Base-by-base conservation (phyloP, 768 basidiomycete species). In the Boletus insuetus region DNA sequence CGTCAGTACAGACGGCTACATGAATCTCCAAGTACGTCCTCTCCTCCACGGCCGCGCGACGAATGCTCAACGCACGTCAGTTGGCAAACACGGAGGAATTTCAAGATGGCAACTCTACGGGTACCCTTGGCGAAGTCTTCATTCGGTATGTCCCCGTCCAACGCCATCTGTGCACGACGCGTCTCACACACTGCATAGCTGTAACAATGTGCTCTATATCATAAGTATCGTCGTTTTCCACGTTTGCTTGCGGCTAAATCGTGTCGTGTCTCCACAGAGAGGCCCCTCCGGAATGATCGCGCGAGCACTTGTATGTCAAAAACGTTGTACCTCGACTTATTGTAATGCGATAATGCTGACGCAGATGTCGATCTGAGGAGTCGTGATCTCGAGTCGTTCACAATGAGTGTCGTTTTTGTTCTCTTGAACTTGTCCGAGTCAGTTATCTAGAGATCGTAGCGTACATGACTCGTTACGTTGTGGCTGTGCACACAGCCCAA, bases 51-150 rank as follows among this genome's bases (percentile, higher is more conserved):
- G n/a, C n/a, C 14, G 34, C 22, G 17, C 6, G 38, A 29, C 11
- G 35, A 31, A 31, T 5, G 41, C 55, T 13, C 14, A 19, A 3
- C 24, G 7, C 31, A 53, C 48, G 46, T 5, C 37, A 99, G 96
- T 80, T 99, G 49, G 96, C 95, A n/a, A 98, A 98, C 72, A 95
- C 97, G 3, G 97, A 98, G 72, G 97, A 99, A 71, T 96, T 89
- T 64, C 94, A 98, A 71, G 91, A 97, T 63, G 96, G 94, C 22
- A 83, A 91, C 72, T 95, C 93, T 9, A 97, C 91, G 58, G 97
- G 97, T 34, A 87, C 94, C 2, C 78, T 99, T n/a, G 97, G 97
- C 61, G 97, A 99, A 75, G 94, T 99, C 42, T 98, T 98, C 75
- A 97, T 99, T 70, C 84, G 97, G 94, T 93, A 66, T 57, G 88